phyloP scores from a whole-genome alignment of 2,329 filamentous ascomycete genomes.

The Tolypocladium inflatum region DNA sequence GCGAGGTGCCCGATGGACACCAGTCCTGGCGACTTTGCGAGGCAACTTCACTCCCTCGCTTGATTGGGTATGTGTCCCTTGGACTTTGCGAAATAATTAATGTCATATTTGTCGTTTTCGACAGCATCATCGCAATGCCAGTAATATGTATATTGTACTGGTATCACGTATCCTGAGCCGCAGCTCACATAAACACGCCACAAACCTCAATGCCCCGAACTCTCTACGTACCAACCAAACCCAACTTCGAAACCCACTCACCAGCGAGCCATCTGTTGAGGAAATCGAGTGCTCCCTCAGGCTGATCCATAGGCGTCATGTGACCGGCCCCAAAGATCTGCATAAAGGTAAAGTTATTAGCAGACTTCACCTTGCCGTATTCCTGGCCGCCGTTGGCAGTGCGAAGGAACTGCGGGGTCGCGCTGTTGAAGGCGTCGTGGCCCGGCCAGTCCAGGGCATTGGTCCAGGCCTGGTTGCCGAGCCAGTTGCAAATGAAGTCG shows the following conservation, averaged over 20 bases:
- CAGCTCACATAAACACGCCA: too few relatives aligned
- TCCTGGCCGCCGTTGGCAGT: slow-evolving; percentile 35
- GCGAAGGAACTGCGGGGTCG: slow-evolving; percentile 58
- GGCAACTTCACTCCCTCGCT: too few relatives aligned
- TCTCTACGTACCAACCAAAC: too few relatives aligned
- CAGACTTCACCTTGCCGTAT: slow-evolving; percentile 73
- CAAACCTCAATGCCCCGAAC: too few relatives aligned
- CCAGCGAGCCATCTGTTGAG: slow-evolving; percentile 87
- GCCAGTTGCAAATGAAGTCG: slow-evolving; percentile 93
- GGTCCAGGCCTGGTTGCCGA: slow-evolving; percentile 92
- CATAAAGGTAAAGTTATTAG: slow-evolving; percentile 89
- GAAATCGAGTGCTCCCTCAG: slow-evolving; percentile 78
- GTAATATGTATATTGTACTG: too few relatives aligned
- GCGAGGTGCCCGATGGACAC: too few relatives aligned
- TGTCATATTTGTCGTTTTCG: too few relatives aligned
- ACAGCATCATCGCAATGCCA: too few relatives aligned
- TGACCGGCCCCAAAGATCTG: slow-evolving; percentile 81
- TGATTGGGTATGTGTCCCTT: too few relatives aligned
- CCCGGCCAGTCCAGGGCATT: slow-evolving; percentile 89
- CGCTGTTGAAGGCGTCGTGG: slow-evolving; percentile 68
- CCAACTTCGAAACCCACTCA: slow-evolving; percentile 51
- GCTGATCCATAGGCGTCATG: slow-evolving; percentile 96
- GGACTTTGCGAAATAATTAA: too few relatives aligned
- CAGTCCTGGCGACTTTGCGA: too few relatives aligned
- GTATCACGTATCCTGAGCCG: too few relatives aligned